Percentiles rank a stretch among this genome's conserved stretches.
These are phyloP conservation scores for Ophiostoma australiae DNA, from an alignment of 2,329 filamentous ascomycete genomes.

Conservation along the genomic window DNA sequence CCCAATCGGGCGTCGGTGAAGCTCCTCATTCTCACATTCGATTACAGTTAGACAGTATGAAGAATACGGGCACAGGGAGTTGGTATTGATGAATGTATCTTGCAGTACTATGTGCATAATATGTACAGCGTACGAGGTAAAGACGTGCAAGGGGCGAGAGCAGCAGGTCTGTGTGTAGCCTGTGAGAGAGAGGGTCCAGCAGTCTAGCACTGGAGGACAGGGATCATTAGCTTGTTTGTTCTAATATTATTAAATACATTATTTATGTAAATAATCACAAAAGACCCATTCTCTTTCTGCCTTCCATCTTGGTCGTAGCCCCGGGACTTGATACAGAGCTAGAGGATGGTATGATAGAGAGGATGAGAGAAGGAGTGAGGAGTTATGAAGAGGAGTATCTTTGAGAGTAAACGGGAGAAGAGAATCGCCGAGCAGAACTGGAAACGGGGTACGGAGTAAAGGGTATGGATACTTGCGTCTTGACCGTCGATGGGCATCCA, in stretches of 20 bases:
- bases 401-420: not conserved
- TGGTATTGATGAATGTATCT: not conserved
- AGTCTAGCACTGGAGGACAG: constrained; percentile 5
- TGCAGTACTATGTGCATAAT: too few relatives aligned
- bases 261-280: not conserved
- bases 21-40: not conserved
- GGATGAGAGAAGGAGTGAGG: not conserved
- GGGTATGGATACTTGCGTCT: not conserved
- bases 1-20: constrained; percentile 25
- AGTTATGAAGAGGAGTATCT: not conserved
- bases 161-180: constrained; percentile 4
- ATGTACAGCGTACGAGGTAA: not conserved
- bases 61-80: not conserved
- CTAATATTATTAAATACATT: not conserved
- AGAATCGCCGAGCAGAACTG: not conserved
- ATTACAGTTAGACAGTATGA: constrained; percentile 1
- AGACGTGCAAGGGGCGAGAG: not conserved
- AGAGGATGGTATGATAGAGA: not conserved
- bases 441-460: not conserved
- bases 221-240: constrained; percentile 4
- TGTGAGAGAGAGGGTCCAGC: not conserved
- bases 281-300: constrained; percentile 11
- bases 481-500: not conserved
- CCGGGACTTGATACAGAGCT: constrained; percentile 19
- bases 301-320: constrained; percentile 22